Conservation (phyloP, 768 basidiomycete species). For the Mycena olivaceomarginata region DNA sequence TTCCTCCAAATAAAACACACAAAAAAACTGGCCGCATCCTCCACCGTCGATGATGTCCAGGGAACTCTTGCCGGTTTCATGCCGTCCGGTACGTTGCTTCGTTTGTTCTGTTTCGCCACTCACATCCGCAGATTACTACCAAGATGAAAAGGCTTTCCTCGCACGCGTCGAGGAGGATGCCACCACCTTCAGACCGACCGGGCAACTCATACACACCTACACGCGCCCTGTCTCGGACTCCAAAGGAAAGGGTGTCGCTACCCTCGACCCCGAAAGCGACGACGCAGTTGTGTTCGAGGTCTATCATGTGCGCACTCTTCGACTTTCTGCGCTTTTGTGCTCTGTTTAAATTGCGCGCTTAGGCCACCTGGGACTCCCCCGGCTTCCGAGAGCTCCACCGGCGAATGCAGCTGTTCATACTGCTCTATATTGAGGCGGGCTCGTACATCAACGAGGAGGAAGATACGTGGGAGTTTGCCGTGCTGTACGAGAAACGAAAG, state of each 20-base stretch:
- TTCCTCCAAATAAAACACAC: constrained; percentile 83
- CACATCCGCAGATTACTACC: constrained; percentile 77
- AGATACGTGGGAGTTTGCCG: constrained; percentile 94
- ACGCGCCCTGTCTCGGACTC: constrained; percentile 69
- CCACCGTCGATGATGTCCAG: constrained; percentile 92
- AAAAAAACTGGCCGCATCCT: constrained; percentile 77
- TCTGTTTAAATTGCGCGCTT: constrained; percentile 14
- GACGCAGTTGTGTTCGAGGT: constrained; percentile 89
- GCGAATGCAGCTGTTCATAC: constrained; percentile 94
- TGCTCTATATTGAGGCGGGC: constrained; percentile 96
- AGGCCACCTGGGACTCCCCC: constrained; percentile 90
- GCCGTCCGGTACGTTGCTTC: constrained; percentile 71
- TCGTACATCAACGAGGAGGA: constrained; percentile 97
- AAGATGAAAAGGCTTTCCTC: constrained; percentile 79
- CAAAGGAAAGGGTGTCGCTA: constrained; percentile 73
- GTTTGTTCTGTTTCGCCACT: not conserved
- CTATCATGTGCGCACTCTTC: constrained; percentile 85
- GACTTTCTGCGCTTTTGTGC: constrained; percentile 4
- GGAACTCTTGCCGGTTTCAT: constrained; percentile 86
- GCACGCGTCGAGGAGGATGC: constrained; percentile 87
- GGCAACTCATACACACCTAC: constrained; percentile 87
- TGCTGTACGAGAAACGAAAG: constrained; percentile 92
- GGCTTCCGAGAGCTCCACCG: constrained; percentile 95
- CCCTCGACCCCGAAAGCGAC: constrained; percentile 69
- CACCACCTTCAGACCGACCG: constrained; percentile 84